Percentiles rank a stretch among this genome's conserved stretches.
Evolutionary conservation across 306 rosid species (phyloP).

Genomic region (Benincasa hispida): DNA sequence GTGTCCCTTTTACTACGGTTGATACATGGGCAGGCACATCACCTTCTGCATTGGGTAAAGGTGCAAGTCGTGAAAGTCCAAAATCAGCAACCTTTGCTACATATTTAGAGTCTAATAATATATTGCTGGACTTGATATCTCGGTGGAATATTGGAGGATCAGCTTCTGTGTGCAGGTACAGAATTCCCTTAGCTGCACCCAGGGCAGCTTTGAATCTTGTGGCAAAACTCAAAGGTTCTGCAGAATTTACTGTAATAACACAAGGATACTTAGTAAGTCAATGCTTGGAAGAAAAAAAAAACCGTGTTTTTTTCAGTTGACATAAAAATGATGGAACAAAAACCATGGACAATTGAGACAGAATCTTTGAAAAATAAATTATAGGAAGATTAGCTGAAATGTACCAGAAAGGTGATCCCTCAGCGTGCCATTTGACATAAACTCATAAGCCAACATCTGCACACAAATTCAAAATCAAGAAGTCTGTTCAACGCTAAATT

Average conservation of each 20-base stretch:
- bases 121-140: slow-evolving; percentile 92
- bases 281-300: not conserved
- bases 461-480: slow-evolving; percentile 14
- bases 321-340: not conserved
- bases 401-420: slow-evolving; percentile 92
- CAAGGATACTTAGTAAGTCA: not conserved
- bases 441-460: slow-evolving; percentile 97
- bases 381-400: not conserved
- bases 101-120: slow-evolving; percentile 62
- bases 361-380: not conserved
- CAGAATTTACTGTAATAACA: slow-evolving; percentile 32
- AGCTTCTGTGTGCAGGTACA: slow-evolving; percentile 86
- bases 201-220: slow-evolving; percentile 65
- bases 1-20: slow-evolving; percentile 95
- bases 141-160: slow-evolving; percentile 98
- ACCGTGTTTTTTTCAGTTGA: not conserved
- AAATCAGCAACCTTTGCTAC: slow-evolving; percentile 86
- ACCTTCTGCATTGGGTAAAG: slow-evolving; percentile 73
- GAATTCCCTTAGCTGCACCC: slow-evolving; percentile 82
- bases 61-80: slow-evolving; percentile 97
- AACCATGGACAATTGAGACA: not conserved
- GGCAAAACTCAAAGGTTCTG: slow-evolving; percentile 51
- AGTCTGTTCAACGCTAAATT: slow-evolving; percentile 12
- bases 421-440: slow-evolving; percentile 76
- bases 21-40: slow-evolving; percentile 62